Conservation (phyloP, 2,329 filamentous ascomycete genomes). For the Uncinocarpus reesii region DNA sequence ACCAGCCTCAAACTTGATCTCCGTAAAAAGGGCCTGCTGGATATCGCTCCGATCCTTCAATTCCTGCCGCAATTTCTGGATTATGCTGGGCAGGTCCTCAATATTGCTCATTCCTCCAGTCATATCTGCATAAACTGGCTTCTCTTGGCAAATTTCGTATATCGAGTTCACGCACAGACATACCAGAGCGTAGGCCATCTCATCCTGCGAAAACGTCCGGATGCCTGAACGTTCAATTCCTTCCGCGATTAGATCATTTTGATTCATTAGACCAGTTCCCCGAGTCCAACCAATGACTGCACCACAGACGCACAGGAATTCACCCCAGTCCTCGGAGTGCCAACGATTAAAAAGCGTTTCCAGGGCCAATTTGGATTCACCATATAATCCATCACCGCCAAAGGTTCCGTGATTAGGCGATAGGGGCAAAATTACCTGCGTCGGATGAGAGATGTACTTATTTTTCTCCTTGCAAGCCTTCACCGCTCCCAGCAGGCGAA, state of each 20-base stretch:
- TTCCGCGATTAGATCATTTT: conserved; percentile 34
- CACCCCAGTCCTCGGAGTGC: conserved; percentile 30
- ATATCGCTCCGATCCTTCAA: conserved; percentile 19
- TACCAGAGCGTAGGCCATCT: conserved; percentile 30
- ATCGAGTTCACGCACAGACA: conserved; percentile 19
- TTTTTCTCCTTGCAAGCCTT: conserved; percentile 25
- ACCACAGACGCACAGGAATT: conserved; percentile 34
- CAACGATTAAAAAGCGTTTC: conserved; percentile 29
- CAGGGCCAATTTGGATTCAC: conserved; percentile 37
- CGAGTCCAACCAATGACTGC: conserved; percentile 40
- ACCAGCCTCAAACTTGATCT: conserved; percentile 15
- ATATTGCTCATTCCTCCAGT: conserved; percentile 11
- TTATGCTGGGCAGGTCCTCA: background rate
- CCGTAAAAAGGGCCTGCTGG: conserved; percentile 20
- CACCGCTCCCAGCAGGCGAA: conserved; percentile 32
- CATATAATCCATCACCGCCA: conserved; percentile 37
- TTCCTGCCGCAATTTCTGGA: conserved; percentile 14
- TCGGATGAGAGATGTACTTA: conserved; percentile 26
- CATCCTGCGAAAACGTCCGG: conserved; percentile 32
- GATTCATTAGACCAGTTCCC: conserved; percentile 37
- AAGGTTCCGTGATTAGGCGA: conserved; percentile 39
- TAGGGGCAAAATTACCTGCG: conserved; percentile 35
- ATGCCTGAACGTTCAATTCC: conserved; percentile 31
- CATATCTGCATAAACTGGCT: conserved; percentile 21
- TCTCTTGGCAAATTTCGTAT: conserved; percentile 29